Evolutionary conservation across 768 basidiomycete species (phyloP).

Genomic region (Lepiota venenata): DNA sequence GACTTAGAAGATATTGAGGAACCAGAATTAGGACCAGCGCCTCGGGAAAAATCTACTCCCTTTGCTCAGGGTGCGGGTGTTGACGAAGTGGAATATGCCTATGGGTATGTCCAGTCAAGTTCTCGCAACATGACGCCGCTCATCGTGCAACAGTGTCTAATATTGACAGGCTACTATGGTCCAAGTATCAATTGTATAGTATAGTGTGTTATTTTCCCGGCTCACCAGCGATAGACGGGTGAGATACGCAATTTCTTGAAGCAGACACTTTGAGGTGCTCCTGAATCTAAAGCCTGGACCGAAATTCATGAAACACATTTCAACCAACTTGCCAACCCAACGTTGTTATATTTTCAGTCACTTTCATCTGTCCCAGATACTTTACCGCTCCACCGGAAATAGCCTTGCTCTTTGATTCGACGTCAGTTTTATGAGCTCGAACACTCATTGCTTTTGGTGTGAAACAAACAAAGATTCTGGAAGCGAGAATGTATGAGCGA

Average conservation of each 20-base stretch:
- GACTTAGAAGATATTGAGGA: slow-evolving; percentile 77
- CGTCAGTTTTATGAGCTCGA: too few relatives aligned
- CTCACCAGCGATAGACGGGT: neutral
- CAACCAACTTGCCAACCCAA: too few relatives aligned
- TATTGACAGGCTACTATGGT: neutral
- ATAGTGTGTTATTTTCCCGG: neutral
- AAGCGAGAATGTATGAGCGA: too few relatives aligned
- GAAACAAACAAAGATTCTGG: too few relatives aligned
- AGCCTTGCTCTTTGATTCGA: too few relatives aligned
- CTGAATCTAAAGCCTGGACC: too few relatives aligned
- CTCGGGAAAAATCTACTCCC: slow-evolving; percentile 68
- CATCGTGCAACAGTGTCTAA: slow-evolving; percentile 5
- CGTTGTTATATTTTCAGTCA: too few relatives aligned
- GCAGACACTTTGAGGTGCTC: neutral
- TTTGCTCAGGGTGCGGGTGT: slow-evolving; percentile 82
- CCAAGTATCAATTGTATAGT: neutral
- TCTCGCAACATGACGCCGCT: neutral
- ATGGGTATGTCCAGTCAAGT: slow-evolving; percentile 54
- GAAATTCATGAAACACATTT: too few relatives aligned
- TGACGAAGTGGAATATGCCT: slow-evolving; percentile 88
- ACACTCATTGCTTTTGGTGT: too few relatives aligned
- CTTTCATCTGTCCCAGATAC: too few relatives aligned
- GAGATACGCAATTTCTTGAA: neutral
- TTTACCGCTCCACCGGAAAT: too few relatives aligned
- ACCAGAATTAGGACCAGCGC: slow-evolving; percentile 69